These are phyloP conservation scores for Collybiopsis confluens DNA, from an alignment of 768 basidiomycete species.

Conservation along the genomic window DNA sequence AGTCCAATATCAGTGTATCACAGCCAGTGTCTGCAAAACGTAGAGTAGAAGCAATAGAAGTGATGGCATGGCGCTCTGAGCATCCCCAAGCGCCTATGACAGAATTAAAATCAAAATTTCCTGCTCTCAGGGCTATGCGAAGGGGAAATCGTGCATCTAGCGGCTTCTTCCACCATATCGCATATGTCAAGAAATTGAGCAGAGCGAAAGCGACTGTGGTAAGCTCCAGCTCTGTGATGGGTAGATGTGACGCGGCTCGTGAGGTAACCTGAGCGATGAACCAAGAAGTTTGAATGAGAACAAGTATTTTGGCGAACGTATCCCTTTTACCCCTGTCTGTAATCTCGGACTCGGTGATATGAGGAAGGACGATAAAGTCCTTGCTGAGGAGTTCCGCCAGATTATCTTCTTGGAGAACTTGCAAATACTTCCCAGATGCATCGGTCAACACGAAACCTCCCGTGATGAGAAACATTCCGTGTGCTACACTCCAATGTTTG, in stretches of 20 bases:
- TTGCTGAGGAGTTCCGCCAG: background rate
- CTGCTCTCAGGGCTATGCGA: no score
- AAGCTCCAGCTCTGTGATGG: constrained; percentile 14
- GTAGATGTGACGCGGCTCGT: background rate
- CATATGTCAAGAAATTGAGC: constrained; percentile 23
- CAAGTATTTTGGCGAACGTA: background rate
- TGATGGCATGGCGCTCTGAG: no score
- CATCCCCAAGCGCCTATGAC: no score
- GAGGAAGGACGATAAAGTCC: background rate
- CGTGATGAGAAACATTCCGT: constrained; percentile 13
- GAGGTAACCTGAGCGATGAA: constrained; percentile 13
- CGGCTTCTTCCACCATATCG: constrained; percentile 33
- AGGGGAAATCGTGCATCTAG: constrained; percentile 15
- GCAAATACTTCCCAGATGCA: background rate
- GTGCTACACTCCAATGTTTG: background rate
- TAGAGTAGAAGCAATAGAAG: no score
- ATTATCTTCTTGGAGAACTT: background rate
- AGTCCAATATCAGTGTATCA: no score
- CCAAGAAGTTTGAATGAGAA: constrained; percentile 11
- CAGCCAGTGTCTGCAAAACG: no score
- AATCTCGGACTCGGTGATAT: background rate
- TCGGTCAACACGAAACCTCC: constrained; percentile 13
- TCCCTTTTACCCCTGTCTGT: constrained; percentile 8
- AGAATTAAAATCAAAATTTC: no score
- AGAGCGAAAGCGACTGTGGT: constrained; percentile 12